Conservation (phyloP, 164 flowering plant genomes). For the Aristolochia californica region DNA sequence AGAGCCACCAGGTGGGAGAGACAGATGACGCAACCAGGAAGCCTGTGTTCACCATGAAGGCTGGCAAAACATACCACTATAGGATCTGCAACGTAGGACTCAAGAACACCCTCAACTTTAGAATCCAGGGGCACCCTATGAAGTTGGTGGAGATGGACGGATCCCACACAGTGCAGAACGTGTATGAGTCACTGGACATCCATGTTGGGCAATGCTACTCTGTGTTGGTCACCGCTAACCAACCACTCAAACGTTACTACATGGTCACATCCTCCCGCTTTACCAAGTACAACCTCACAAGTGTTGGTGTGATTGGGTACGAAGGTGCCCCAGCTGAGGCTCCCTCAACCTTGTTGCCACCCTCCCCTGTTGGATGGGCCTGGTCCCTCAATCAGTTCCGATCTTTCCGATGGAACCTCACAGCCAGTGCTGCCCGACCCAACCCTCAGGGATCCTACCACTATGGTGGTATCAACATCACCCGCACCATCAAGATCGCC, state of each 20-base stretch:
- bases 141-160: constrained; percentile 60
- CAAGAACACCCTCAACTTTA: constrained; percentile 41
- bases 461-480: constrained; percentile 30
- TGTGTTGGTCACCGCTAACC: constrained; percentile 58
- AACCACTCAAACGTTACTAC: constrained; percentile 38
- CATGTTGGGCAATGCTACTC: constrained; percentile 63
- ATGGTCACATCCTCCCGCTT: constrained; percentile 51
- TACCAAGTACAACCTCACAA: constrained; percentile 32
- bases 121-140: constrained; percentile 60
- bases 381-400: constrained; percentile 23
- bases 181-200: constrained; percentile 47
- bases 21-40: neutral
- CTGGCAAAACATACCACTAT: constrained; percentile 35
- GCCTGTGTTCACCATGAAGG: constrained; percentile 25
- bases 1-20: constrained; percentile 8
- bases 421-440: constrained; percentile 33
- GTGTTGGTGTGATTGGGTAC: constrained; percentile 42
- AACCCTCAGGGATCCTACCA: constrained; percentile 42
- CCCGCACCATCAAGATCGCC: constrained; percentile 14
- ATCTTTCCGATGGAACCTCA: constrained; percentile 31
- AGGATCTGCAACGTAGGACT: constrained; percentile 38
- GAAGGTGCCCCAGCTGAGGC: constrained; percentile 31
- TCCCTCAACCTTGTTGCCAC: constrained; percentile 22
- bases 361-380: neutral
- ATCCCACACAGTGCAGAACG: constrained; percentile 46